Conservation (phyloP, 305 asterid genomes). For the Fraxinus sp. region DNA sequence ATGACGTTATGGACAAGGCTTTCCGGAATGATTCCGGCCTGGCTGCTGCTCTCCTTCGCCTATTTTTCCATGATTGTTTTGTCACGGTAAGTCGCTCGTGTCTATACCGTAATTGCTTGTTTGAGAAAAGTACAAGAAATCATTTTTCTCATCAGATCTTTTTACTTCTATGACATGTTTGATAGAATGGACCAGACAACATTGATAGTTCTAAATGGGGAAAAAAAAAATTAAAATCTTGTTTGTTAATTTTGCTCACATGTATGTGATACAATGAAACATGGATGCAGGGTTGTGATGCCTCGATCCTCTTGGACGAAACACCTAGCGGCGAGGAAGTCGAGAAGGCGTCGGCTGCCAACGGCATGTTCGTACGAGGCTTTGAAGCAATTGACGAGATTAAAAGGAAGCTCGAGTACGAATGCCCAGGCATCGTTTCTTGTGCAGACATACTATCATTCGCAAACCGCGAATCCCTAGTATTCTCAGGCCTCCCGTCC, state of each 20-base stretch:
- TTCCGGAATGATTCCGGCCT: constrained; percentile 38
- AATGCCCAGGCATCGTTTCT: constrained; percentile 61
- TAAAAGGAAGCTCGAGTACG: constrained; percentile 47
- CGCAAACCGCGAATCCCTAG: constrained; percentile 55
- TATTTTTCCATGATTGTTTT: constrained; percentile 60
- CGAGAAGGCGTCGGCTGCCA: constrained; percentile 48
- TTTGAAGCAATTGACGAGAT: constrained; percentile 40
- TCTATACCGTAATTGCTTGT: no score
- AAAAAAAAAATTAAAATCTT: neutral
- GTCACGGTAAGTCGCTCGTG: constrained; percentile 40
- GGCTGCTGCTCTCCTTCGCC: constrained; percentile 55
- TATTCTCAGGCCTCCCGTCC: constrained; percentile 42
- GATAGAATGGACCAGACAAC: neutral
- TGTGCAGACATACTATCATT: constrained; percentile 59
- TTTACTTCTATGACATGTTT: no score
- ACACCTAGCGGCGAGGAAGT: constrained; percentile 44
- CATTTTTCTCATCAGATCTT: no score
- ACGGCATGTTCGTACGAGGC: constrained; percentile 46
- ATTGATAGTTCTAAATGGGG: neutral
- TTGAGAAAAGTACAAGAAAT: no score
- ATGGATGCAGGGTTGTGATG: constrained; percentile 62
- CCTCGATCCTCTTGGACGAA: constrained; percentile 50
- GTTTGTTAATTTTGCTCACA: neutral
- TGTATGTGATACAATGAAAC: neutral
- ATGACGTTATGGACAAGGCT: constrained; percentile 30